These are phyloP conservation scores for Scenedesmus sp. DNA, from an alignment of 163 green algal species.

Conservation along the genomic window DNA sequence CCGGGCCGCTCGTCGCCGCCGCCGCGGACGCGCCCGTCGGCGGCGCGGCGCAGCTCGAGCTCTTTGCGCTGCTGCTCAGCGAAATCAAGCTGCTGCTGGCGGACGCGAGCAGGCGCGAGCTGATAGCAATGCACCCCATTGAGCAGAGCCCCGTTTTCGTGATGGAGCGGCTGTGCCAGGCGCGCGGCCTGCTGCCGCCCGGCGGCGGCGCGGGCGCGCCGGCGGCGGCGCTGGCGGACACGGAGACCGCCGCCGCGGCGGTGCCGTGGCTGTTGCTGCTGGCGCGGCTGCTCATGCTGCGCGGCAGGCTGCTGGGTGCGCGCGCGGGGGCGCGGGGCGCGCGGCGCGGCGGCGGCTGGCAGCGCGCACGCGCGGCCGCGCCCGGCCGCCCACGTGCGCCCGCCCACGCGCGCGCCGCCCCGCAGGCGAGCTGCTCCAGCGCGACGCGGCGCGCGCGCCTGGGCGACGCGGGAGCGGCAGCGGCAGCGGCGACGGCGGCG, in stretches of 20 bases:
- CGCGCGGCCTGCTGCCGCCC: too few relatives aligned
- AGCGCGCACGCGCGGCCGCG: background rate
- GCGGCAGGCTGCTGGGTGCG: constrained; percentile 10
- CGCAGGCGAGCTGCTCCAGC: constrained; percentile 9
- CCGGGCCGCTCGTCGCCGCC: constrained; percentile 6
- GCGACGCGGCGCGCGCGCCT: background rate
- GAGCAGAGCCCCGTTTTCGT: background rate
- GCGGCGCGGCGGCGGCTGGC: too few relatives aligned
- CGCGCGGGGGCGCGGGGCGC: too few relatives aligned
- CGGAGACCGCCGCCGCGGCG: background rate
- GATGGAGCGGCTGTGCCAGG: too few relatives aligned
- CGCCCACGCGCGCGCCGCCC: too few relatives aligned
- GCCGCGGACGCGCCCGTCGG: background rate
- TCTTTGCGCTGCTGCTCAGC: constrained; percentile 11
- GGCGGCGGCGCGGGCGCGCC: too few relatives aligned
- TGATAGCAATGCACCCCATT: constrained; percentile 29
- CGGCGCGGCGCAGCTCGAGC: background rate
- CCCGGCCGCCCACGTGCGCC: too few relatives aligned
- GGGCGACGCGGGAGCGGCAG: background rate
- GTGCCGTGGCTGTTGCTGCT: constrained; percentile 33
- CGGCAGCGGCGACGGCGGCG: background rate
- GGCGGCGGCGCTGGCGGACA: too few relatives aligned
- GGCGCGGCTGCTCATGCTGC: constrained; percentile 5
- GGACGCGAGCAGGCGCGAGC: background rate
- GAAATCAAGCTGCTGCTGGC: constrained; percentile 22